Evolutionary conservation across 257 asterid species (phyloP), one percentile per base, ranked within the genome.

Genomic region (Fraxinus quadrangulata): DNA sequence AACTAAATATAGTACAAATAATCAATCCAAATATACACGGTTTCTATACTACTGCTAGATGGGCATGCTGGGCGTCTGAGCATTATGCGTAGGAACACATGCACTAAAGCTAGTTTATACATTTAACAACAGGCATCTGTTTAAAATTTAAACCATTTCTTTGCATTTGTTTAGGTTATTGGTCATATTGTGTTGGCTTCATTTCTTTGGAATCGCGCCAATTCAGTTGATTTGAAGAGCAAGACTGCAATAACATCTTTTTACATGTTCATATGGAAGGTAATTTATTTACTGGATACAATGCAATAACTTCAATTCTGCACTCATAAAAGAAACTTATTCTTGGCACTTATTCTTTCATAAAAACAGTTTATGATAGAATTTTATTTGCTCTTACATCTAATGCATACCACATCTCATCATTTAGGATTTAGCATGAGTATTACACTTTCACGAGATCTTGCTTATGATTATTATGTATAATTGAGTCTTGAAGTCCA

Each of bases 251-350:
- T 93, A 81, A 89, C 96, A 75, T 83, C 98, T 79, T 95, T 92
- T 81, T 93, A 95, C 92, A 93, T 92, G 98, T 92, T 95, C 91
- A 89, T 95, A 79, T 95, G 99, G 99, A 89, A 95, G 99, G 99
- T 95, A 87, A 42, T 42, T 42, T 42, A 42, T 42, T 42, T 10
- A 11, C 49, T 2, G 28, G 28, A 75, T 19, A 28, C 74, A 69
- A 37, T 54, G 6, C 63, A 63, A 6, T 19, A 49, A 19, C 80
- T 79, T 78, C 23, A 54, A 30, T 14, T 9, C 34, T 30, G 68
- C 70, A 24, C 33, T n/a, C 33, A 0, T n/a, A 54, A 70, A 69
- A 49, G 39, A 9, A 70, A 24, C 73, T 45, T 10, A 40, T 40
- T 40, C 26, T 67, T 30, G 28, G 73, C 66, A 45, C 49, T 42